phyloP scores from a whole-genome alignment of 176 grass and related monocot species.

The Cenchrus fungigraminus region DNA sequence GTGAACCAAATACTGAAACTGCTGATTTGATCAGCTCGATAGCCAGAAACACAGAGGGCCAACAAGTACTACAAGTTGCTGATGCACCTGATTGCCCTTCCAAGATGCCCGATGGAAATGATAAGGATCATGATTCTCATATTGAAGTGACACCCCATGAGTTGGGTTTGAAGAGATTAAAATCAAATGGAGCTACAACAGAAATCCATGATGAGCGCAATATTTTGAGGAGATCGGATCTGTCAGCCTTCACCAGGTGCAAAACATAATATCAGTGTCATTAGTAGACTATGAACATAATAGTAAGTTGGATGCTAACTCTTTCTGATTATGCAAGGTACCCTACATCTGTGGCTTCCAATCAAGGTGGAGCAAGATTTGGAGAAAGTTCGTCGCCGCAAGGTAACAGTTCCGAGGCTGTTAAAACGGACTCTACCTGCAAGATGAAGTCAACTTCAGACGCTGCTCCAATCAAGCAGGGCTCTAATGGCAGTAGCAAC shows the following conservation, averaged over 20 bases:
- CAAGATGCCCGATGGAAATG: constrained; percentile 56
- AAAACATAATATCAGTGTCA: constrained; percentile 75
- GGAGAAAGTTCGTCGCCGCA: constrained; percentile 75
- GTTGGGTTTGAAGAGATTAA: constrained; percentile 72
- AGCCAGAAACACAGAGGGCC: constrained; percentile 43
- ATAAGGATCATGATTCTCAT: constrained; percentile 45
- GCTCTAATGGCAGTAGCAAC: constrained; percentile 86
- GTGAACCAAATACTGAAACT: constrained; percentile 56
- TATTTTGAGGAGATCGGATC: constrained; percentile 71
- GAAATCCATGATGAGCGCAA: constrained; percentile 62
- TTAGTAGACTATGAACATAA: constrained; percentile 40
- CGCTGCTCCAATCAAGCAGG: constrained; percentile 68
- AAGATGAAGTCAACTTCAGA: constrained; percentile 65
- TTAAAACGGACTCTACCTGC: constrained; percentile 66
- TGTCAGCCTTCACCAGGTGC: constrained; percentile 92
- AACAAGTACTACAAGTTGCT: constrained; percentile 37
- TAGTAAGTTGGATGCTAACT: constrained; percentile 67
- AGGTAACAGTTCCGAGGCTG: constrained; percentile 78
- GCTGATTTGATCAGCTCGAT: constrained; percentile 83
- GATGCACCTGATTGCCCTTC: constrained; percentile 49
- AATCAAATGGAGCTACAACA: constrained; percentile 52
- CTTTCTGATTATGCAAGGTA: constrained; percentile 82
- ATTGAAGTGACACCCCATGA: constrained; percentile 52
- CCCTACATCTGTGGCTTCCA: constrained; percentile 67
- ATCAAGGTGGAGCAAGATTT: constrained; percentile 59